Base-by-base conservation (phyloP, 2,329 filamentous ascomycete genomes). In the Fusarium liriodendri region DNA sequence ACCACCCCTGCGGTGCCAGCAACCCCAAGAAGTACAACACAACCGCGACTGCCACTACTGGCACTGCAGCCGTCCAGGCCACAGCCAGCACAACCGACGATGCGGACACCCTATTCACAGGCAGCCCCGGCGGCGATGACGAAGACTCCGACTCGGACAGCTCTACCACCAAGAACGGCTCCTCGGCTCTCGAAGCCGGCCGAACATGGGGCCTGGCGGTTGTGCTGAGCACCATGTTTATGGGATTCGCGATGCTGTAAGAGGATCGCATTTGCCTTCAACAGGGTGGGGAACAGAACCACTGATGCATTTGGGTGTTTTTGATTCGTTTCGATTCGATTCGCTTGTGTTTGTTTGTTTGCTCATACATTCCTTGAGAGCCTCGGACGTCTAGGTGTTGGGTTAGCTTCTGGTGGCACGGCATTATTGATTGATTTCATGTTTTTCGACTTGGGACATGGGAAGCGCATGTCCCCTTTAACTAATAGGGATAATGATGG, bases 1-100 rank as follows among this genome's bases (percentile, higher is more conserved):
- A 95, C 71, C 85, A 95, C 83, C 93, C 91, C 4, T 96, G 94
- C 81, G 93, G 94, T 80, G 93, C 93, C 40, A 86, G 86, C 76
- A 84, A 89, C 79, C 93, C 94, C 16, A 88, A 82, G 47, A 86
- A 85, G 65, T 82, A 85, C 81, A 95, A 94, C 83, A 77, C 81
- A 6, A 89, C 89, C 8, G 82, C 86, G 9, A 83, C 85, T 14
- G 74, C 73, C 40, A 58, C 69, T 10, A 33, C 9, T 37, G 29
- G 37, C 20, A 82, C 86, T 18, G 83, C 84, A 11, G 80, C 86
- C 9, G 80, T 84, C 6, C 80, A 83, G 14, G 78, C 85, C 18
- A 83, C 85, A 27, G 80, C 81, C 62, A 82, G 77, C 55, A 62
- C 76, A 47, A 81, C 82, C 2, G 78, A 81, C 22, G 77, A 80